Evolutionary conservation across 2,329 filamentous ascomycete genomes (phyloP), one percentile per base, ranked within the genome.

Genomic region (Cladophialophora exuberans): DNA sequence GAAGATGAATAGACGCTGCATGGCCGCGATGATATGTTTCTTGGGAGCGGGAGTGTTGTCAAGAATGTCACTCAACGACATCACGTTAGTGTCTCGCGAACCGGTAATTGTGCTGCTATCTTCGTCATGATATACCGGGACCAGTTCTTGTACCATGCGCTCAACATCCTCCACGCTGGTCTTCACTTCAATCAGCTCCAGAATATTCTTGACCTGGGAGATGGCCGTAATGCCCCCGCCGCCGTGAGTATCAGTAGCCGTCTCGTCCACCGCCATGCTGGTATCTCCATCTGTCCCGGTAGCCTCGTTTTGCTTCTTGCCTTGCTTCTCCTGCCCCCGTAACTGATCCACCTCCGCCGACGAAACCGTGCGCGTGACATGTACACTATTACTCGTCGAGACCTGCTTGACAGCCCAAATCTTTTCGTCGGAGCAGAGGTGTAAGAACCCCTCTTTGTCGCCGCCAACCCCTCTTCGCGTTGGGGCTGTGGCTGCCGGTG

Each of bases 361-460:
- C 45, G 72, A 72, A 20, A 48, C 15, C 18, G 54, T 51, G 38
- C 35, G 35, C 20, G 82, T 71, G 31, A 86, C 66, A 67, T 82
- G 81, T 52, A 86, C 74, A 30, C 81, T 83, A 62, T 87, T 87
- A 22, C 83, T 86, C 13, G 83, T 85, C 62, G 84, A 83, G 48
- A 86, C 83, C 68, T 86, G 83, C 62, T 83, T 82, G 47, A 86
- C 70, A 55, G 79, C 76, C 71, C 79, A 87, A 9, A 83, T 83
- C 61, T 79, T 74, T 50, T 73, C 73, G 7, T 75, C 71, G 2
- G 82, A 85, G 70, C 83, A 86, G 56, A 87, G 73, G 56, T 85
- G 82, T 6, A 65, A 45, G 30, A 48, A 50, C 10, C 51, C 56
- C 44, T 55, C 33, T n/a, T 31, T 17, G 1, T 36, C 35, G n/a